These are phyloP conservation scores for Microbotryum silenes-acaulis DNA, from an alignment of 1,284 basidiomycete species.

Conservation along the genomic window DNA sequence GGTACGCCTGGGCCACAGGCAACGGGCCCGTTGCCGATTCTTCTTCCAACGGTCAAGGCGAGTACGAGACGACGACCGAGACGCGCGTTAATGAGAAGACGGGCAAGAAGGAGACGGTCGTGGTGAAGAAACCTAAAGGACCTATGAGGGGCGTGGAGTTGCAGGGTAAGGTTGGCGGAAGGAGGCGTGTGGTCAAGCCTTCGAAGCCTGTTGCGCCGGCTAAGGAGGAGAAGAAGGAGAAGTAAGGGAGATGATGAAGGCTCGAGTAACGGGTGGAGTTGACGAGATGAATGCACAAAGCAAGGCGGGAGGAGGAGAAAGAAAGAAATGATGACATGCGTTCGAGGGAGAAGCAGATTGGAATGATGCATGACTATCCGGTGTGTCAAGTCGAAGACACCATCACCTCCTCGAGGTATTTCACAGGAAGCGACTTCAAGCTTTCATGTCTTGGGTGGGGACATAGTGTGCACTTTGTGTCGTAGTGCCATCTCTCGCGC, in stretches of 20 bases:
- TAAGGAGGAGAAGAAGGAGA: slow-evolving; percentile 6
- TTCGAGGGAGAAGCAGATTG: no score
- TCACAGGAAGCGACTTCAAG: no score
- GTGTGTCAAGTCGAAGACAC: no score
- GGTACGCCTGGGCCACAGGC: not conserved
- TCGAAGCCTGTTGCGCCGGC: not conserved
- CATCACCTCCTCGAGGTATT: no score
- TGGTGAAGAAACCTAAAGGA: slow-evolving; percentile 11
- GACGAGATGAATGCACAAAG: no score
- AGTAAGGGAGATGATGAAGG: not conserved
- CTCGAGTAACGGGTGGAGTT: no score
- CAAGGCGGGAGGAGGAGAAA: no score
- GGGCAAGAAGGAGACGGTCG: slow-evolving; percentile 8
- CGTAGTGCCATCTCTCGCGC: no score
- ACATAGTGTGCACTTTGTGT: no score
- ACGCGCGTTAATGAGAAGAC: not conserved
- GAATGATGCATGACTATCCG: no score
- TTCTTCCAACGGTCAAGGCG: slow-evolving; percentile 3
- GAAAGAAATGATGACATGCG: no score
- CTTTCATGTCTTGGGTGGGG: no score
- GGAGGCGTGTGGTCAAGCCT: slow-evolving; percentile 15
- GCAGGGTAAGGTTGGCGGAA: slow-evolving; percentile 25
- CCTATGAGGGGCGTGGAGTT: slow-evolving; percentile 18
- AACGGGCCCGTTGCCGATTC: not conserved
- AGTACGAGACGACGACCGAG: slow-evolving; percentile 5